Evolutionary conservation across 768 basidiomycete genomes (phyloP).

Genomic region (Omphalotus guepiniiformis): DNA sequence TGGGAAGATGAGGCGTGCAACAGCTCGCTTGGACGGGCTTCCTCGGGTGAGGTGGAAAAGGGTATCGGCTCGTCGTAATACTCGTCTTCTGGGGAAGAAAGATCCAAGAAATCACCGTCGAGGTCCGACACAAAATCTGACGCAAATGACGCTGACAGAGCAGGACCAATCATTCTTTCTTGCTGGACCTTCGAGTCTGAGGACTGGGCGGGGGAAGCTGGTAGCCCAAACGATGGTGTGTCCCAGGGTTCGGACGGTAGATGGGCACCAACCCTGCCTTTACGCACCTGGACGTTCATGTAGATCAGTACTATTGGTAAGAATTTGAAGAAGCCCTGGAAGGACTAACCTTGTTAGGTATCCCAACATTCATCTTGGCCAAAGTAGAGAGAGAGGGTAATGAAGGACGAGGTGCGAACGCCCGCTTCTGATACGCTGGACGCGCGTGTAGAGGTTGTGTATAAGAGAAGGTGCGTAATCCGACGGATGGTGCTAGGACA

Average conservation of each 20-base stretch:
- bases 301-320: no score
- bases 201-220: neutral
- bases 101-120: slow-evolving; percentile 17
- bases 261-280: slow-evolving; percentile 47
- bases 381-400: slow-evolving; percentile 48
- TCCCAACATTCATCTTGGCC: slow-evolving; percentile 43
- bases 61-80: slow-evolving; percentile 3
- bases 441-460: slow-evolving; percentile 20
- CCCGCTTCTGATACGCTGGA: slow-evolving; percentile 44
- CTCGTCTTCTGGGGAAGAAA: slow-evolving; percentile 14
- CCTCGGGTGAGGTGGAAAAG: no score
- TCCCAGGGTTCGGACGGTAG: slow-evolving; percentile 57
- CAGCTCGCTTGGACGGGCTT: no score
- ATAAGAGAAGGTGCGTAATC: slow-evolving; percentile 15
- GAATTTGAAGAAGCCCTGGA: slow-evolving; percentile 4
- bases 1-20: no score
- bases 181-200: neutral
- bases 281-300: slow-evolving; percentile 34
- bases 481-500: slow-evolving; percentile 12
- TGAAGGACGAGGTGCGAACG: slow-evolving; percentile 45
- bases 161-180: no score
- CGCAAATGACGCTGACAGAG: no score
- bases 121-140: slow-evolving; percentile 16
- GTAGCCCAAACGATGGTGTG: no score
- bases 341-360: slow-evolving; percentile 41